Base-by-base conservation (phyloP, 108 stramenopile species). In the Nitzschia inconspicua region DNA sequence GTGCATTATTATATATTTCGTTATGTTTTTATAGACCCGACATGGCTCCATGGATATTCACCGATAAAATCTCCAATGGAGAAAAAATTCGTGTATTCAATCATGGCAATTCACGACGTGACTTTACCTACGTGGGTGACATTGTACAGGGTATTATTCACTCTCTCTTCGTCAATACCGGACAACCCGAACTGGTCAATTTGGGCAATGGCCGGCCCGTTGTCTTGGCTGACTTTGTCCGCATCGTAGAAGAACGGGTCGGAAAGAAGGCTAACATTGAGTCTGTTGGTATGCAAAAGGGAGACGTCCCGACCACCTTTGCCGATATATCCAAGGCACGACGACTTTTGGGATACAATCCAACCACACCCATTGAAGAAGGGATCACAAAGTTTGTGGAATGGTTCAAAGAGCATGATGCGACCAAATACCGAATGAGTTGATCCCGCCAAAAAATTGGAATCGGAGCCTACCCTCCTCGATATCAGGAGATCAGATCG, bases 11-110 rank as follows among this genome's bases (percentile, higher is more conserved):
- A 39, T n/a, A 39, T 39, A 1, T n/a, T 1, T 39, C 14, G 14
- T 39, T 39, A 14, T 1, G 37, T 39, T 14, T 39, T 0, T 39
- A 39, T 39, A 39, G 94, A 24, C 96, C 96, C 10, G 97, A 98
- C 76, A 98, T 98, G 96, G 97, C 97, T 0, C 96, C 96, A 6
- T 96, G 86, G 85, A 95, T 96, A 68, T 98, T 97, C 64, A 95
- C 96, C 25, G 91, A 97, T 70, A 88, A 93, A 25, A 82, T 99
- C 24, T 78, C 71, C 46, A 80, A 83, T 27, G 95, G 96, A 6
- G 30, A 86, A 57, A 88, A 91, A 49, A 84, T 99, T 36, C 83
- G 94, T 58, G 89, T 96, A 67, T 99, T 94, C 72, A 96, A 96
- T 10, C 97, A 98, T 65, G 98, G 97, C 8, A 80, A 87, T 22